phyloP scores from a whole-genome alignment of 306 rosid species.

The Canavalia ensiformis region DNA sequence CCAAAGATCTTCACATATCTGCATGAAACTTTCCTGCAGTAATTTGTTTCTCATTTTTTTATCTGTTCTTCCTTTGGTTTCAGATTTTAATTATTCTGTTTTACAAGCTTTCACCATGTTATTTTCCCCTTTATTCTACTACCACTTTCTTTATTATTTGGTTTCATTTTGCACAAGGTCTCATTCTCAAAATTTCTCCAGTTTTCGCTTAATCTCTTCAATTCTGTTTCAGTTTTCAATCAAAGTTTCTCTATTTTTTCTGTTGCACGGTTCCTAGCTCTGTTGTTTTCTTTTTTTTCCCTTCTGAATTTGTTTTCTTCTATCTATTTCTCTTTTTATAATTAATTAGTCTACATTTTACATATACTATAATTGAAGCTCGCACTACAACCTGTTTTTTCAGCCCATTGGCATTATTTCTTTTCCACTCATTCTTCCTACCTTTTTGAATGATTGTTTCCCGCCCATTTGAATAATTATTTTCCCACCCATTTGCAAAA shows the following conservation, averaged over 20 bases:
- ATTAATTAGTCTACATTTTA: not conserved
- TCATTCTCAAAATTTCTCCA: not conserved
- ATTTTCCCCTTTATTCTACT: not conserved
- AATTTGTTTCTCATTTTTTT: not conserved
- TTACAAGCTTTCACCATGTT: not conserved
- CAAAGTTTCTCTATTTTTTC: not conserved
- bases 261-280: not conserved
- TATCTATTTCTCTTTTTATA: no score
- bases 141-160: not conserved
- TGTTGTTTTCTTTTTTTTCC: not conserved
- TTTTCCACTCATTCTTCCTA: not conserved
- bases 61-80: slow-evolving; percentile 2
- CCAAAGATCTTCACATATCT: not conserved
- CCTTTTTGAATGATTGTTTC: not conserved
- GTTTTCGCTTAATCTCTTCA: slow-evolving; percentile 3
- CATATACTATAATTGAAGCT: not conserved
- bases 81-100: slow-evolving; percentile 6
- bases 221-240: slow-evolving; percentile 11
- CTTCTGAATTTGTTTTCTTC: slow-evolving; percentile 4
- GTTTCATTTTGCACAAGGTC: slow-evolving; percentile 8
- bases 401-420: not conserved
- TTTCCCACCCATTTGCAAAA: not conserved
- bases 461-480: not conserved
- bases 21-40: slow-evolving; percentile 3
- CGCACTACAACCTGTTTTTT: not conserved